Base-by-base conservation (phyloP, 768 basidiomycete species). In the Agaricus sinodeliciosus region DNA sequence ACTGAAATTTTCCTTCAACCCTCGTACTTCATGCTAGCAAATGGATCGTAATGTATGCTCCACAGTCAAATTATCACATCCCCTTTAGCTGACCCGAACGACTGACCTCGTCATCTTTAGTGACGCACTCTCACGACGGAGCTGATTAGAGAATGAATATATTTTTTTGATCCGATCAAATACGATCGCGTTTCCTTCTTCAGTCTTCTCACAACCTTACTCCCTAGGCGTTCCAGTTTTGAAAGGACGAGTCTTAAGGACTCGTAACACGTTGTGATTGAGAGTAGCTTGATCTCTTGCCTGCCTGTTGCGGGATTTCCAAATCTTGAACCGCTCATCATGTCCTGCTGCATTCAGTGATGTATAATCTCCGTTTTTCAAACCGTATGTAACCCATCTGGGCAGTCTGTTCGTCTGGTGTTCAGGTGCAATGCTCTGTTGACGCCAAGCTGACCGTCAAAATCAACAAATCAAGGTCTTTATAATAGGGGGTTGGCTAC, bases 41-140 rank as follows among this genome's bases (percentile, higher is more conserved):
- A 2, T 13, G n/a, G 22, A 4, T 46, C 22, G 22, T 22, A 22
- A 22, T 46, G 44, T 31, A 46, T 11, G 28, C 25, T 9, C 4
- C 44, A 27, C 28, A 9, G 13, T 31, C 31, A 31, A 31, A 31
- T 11, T 8, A 31, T 26, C 9, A 2, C 41, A 37, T 72, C 61
- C 61, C 61, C 55, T 59, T 61, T 66, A 76, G 78, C 78, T 78
- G 78, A 77, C 66, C 80, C 57, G 78, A 80, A 80, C 79, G 76
- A 80, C 77, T 78, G 78, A 80, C 77, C 78, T 79, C 77, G 77
- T 79, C 78, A 80, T 80, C 78, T 79, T 74, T 78, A 82, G 78
- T 81, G 78, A 80, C 76, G 78, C 79, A 79, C 79, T 80, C 79
- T 80, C 80, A 49, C 55, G 49, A 54, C 58, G 51, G 55, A 56